Evolutionary conservation across 2,329 filamentous ascomycete genomes (phyloP).

Genomic region (Hawksworthiomyces lignivorus): DNA sequence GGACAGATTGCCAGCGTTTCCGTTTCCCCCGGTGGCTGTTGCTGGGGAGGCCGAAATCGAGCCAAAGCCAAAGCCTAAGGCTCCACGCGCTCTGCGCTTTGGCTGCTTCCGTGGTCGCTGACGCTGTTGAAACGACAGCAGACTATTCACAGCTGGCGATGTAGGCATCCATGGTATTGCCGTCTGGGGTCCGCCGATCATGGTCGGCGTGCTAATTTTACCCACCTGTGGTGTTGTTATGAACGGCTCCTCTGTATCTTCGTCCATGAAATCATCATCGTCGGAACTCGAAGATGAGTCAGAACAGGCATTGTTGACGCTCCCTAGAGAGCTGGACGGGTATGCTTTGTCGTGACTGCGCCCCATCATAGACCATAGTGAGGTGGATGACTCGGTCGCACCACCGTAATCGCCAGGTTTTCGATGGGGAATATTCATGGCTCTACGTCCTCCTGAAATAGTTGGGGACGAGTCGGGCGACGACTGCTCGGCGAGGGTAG

Average conservation of each 20-base stretch:
- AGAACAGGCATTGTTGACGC: slow-evolving; percentile 58
- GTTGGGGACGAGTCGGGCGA: slow-evolving; percentile 88
- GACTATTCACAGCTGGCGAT: slow-evolving; percentile 65
- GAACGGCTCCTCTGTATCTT: slow-evolving; percentile 72
- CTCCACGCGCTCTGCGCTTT: slow-evolving; percentile 41
- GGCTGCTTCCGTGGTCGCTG: slow-evolving; percentile 63
- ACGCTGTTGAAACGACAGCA: slow-evolving; percentile 77
- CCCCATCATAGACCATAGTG: slow-evolving; percentile 63
- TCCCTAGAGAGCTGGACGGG: slow-evolving; percentile 75
- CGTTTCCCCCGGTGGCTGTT: background rate
- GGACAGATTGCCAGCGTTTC: slow-evolving; percentile 35
- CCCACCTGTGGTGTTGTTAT: slow-evolving; percentile 73
- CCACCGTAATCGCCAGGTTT: slow-evolving; percentile 37
- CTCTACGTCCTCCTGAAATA: slow-evolving; percentile 56
- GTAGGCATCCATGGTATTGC: slow-evolving; percentile 10
- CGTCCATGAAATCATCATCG: slow-evolving; percentile 63
- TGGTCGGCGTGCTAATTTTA: slow-evolving; percentile 43
- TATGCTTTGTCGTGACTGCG: slow-evolving; percentile 57
- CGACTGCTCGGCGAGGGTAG: slow-evolving; percentile 79
- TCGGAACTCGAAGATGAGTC: slow-evolving; percentile 71
- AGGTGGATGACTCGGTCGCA: slow-evolving; percentile 59
- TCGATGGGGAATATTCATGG: slow-evolving; percentile 54
- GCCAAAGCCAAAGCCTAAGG: slow-evolving; percentile 44
- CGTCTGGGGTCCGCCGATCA: slow-evolving; percentile 6
- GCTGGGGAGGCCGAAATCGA: slow-evolving; percentile 25